These are phyloP conservation scores for Sordariomycetes sp. DNA, from an alignment of 2,329 filamentous ascomycete genomes.

Conservation along the genomic window DNA sequence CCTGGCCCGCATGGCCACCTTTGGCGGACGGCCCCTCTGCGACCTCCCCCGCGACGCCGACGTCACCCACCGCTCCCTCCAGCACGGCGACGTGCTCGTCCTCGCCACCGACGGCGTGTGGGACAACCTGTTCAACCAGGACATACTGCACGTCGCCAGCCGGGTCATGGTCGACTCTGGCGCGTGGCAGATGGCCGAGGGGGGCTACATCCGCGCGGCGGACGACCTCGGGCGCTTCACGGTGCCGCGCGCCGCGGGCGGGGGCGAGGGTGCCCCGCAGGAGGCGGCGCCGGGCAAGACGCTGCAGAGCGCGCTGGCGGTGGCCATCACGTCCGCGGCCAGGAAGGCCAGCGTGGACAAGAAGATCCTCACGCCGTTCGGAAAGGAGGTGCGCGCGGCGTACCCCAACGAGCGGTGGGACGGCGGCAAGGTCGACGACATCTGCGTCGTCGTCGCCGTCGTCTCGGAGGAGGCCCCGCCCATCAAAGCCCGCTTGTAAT, in stretches of 20 bases:
- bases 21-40: slow-evolving; percentile 70
- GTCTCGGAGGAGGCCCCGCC: slow-evolving; percentile 50
- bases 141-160: slow-evolving; percentile 73
- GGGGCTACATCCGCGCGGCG: slow-evolving; percentile 52
- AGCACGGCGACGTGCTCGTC: slow-evolving; percentile 87
- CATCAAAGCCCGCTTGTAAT: slow-evolving; percentile 18
- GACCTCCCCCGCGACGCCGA: slow-evolving; percentile 80
- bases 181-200: slow-evolving; percentile 58
- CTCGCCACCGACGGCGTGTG: slow-evolving; percentile 93
- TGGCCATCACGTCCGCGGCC: slow-evolving; percentile 69
- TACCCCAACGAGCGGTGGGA: slow-evolving; percentile 80
- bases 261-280: slow-evolving; percentile 10
- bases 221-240: slow-evolving; percentile 45
- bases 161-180: slow-evolving; percentile 61
- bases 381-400: slow-evolving; percentile 82
- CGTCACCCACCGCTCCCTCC: slow-evolving; percentile 63
- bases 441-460: slow-evolving; percentile 73
- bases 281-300: slow-evolving; percentile 25
- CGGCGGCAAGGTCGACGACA: slow-evolving; percentile 93
- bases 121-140: slow-evolving; percentile 89
- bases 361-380: slow-evolving; percentile 82
- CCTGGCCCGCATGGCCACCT: slow-evolving; percentile 68
- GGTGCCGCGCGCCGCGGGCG: slow-evolving; percentile 26
- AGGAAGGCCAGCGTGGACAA: slow-evolving; percentile 76
- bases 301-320: slow-evolving; percentile 69